Conservation (phyloP, 208 protist genomes). For the Trypanosoma conorhini region DNA sequence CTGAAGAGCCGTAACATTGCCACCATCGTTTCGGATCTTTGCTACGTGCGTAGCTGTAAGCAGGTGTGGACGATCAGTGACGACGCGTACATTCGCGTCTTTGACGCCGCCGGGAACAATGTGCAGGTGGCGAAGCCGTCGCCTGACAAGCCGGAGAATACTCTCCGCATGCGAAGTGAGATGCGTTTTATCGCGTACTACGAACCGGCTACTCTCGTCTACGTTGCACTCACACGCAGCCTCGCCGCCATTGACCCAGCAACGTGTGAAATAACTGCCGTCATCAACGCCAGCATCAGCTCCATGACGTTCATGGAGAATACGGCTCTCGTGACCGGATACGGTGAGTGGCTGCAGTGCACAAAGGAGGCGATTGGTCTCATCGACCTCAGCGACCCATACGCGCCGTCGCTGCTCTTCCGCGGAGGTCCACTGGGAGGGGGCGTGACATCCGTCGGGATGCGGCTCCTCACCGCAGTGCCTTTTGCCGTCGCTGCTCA, state of each 20-base stretch:
- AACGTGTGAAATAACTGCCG: constrained; percentile 44
- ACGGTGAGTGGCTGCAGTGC: constrained; percentile 46
- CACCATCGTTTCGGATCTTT: constrained; percentile 68
- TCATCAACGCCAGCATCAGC: constrained; percentile 51
- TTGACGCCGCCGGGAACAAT: constrained; percentile 75
- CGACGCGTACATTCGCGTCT: constrained; percentile 81
- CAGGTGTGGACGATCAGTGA: constrained; percentile 82
- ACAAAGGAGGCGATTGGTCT: constrained; percentile 58
- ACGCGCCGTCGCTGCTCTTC: constrained; percentile 58
- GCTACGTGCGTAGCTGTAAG: constrained; percentile 51
- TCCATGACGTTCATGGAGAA: constrained; percentile 69
- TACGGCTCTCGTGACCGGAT: constrained; percentile 68
- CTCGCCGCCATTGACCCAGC: constrained; percentile 59
- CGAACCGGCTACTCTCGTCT: constrained; percentile 56
- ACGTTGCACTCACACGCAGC: constrained; percentile 55
- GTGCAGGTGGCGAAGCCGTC: constrained; percentile 37
- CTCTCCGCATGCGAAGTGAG: constrained; percentile 65
- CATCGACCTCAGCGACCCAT: constrained; percentile 64
- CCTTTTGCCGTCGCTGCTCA: constrained; percentile 68
- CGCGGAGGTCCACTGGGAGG: constrained; percentile 39
- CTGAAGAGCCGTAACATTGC: constrained; percentile 85
- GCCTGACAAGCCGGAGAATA: constrained; percentile 60
- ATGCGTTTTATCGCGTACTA: constrained; percentile 73
- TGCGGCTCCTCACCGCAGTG: constrained; percentile 55
- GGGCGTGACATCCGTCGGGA: constrained; percentile 43